Evolutionary conservation across 2,329 filamentous ascomycete genomes (phyloP), one percentile per base, ranked within the genome.

Genomic region (Macrophomina tecta): DNA sequence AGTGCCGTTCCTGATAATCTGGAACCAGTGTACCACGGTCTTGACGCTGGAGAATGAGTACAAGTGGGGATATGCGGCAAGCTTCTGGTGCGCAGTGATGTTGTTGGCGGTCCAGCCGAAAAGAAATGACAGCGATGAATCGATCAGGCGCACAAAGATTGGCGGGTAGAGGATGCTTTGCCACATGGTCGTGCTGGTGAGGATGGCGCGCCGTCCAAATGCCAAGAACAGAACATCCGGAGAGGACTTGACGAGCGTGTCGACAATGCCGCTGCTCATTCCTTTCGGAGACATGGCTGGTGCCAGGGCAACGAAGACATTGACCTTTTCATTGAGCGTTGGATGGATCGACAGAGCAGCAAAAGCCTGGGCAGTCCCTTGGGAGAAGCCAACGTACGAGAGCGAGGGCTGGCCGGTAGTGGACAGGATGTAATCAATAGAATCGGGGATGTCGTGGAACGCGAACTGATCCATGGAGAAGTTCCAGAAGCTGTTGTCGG

Each of bases 401-500:
- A 99, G 82, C 48, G 93, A 96, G 38, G 89, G 84, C 76, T 96
- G 92, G 63, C 85, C 85, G 0, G 95, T 98, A 0, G 91, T 91
- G 48, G 90, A 88, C 28, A 99, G 86, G 68, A 99, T 92, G 76
- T 99, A 98, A 64, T 89, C 86, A 74, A 99, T 98, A 70, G 90
- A 94, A 79, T 99, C 91, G 1, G 95, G 95, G 68, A 99, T 97
- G 77, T 99, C 95, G 77, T 98, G 89, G 74, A 99, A 97, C 56
- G 95, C 95, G 76, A 99, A 99, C 75, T 99, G 92, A 76, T 99
- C 95, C 76, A 99, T 98, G 62, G 93, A 97, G 77, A 99, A 99
- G 78, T 97, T 90, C 95, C 95, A 99, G 78, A 99, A 99, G 14
- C 87, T 84, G 45, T 85, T 82, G 2, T 91, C 90, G 0, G 88